Conservation (phyloP, 2,329 filamentous ascomycete species). For the Colletotrichum sp. region DNA sequence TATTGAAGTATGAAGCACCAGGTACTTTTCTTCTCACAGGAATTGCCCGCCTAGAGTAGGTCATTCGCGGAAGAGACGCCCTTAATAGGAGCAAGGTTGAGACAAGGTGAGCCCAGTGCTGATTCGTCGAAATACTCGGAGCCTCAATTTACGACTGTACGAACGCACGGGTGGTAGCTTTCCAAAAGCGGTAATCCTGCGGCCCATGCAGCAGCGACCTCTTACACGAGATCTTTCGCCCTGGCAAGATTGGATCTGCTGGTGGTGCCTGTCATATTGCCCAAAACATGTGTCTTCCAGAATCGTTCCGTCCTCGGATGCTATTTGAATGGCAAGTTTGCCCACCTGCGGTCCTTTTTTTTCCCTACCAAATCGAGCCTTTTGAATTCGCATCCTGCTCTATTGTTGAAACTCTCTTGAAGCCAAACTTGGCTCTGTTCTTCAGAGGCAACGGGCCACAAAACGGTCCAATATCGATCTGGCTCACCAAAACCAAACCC, state of each 20-base stretch:
- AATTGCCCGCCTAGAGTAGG: not conserved
- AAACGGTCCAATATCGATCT: not conserved
- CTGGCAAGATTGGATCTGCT: not conserved
- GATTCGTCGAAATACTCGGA: not conserved
- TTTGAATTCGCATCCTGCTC: not conserved
- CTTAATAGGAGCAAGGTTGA: not conserved
- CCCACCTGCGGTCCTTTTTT: not conserved
- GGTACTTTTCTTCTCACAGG: not conserved
- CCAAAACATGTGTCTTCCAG: not conserved
- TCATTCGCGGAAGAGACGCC: not conserved
- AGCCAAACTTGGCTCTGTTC: not conserved
- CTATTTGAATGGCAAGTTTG: not conserved
- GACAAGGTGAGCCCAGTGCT: not conserved
- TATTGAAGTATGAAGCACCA: not conserved
- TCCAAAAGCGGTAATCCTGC: constrained; percentile 1
- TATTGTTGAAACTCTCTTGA: not conserved
- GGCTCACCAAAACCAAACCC: not conserved
- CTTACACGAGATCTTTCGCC: not conserved
- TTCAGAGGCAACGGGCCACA: not conserved
- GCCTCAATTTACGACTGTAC: not conserved
- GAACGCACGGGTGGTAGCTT: not conserved
- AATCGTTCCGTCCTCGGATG: not conserved
- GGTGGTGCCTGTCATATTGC: not conserved
- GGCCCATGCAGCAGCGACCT: not conserved
- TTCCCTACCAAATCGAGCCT: not conserved